A percentile compares a stretch with the other conserved stretches of the same genome.
Evolutionary conservation across 768 basidiomycete genomes (phyloP).

Genomic region (Kwoniella sp.): DNA sequence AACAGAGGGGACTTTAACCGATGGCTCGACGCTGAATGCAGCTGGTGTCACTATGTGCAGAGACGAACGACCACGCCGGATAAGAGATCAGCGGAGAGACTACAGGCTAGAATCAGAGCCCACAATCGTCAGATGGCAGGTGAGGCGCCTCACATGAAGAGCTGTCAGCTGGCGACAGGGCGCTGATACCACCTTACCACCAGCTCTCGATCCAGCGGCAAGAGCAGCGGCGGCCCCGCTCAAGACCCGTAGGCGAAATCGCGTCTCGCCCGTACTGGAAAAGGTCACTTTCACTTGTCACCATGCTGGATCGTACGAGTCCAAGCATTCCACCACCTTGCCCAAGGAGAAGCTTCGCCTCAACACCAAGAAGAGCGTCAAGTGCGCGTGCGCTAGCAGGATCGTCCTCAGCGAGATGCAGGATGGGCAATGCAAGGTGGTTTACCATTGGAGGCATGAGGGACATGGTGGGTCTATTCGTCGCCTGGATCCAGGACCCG

Average conservation of each 20-base stretch:
- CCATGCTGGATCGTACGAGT: slow-evolving; percentile 38
- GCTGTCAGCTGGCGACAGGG: neutral
- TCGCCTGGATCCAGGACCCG: neutral
- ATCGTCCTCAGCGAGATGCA: slow-evolving; percentile 36
- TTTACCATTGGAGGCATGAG: slow-evolving; percentile 42
- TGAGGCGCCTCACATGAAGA: too few relatives aligned
- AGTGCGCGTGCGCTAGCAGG: slow-evolving; percentile 34
- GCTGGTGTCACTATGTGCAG: slow-evolving; percentile 47
- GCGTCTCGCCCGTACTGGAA: slow-evolving; percentile 29
- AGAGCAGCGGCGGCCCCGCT: slow-evolving; percentile 24
- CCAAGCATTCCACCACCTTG: slow-evolving; percentile 28
- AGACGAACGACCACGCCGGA: slow-evolving; percentile 41
- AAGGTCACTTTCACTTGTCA: slow-evolving; percentile 47
- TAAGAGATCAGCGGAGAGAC: slow-evolving; percentile 37
- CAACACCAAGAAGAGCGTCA: slow-evolving; percentile 43
- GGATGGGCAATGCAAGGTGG: slow-evolving; percentile 28
- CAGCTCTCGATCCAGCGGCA: slow-evolving; percentile 36
- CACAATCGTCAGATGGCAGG: slow-evolving; percentile 27
- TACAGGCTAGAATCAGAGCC: slow-evolving; percentile 28
- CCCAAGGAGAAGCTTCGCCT: slow-evolving; percentile 31
- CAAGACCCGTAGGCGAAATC: slow-evolving; percentile 31
- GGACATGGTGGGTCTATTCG: slow-evolving; percentile 37
- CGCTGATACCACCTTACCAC: neutral
- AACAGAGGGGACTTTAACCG: slow-evolving; percentile 20
- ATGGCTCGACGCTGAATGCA: slow-evolving; percentile 37